Percentiles rank a stretch among this genome's conserved stretches.
phyloP scores from a whole-genome alignment of 2,329 filamentous ascomycete genomes.

The Beauveria scarabaeidicola region DNA sequence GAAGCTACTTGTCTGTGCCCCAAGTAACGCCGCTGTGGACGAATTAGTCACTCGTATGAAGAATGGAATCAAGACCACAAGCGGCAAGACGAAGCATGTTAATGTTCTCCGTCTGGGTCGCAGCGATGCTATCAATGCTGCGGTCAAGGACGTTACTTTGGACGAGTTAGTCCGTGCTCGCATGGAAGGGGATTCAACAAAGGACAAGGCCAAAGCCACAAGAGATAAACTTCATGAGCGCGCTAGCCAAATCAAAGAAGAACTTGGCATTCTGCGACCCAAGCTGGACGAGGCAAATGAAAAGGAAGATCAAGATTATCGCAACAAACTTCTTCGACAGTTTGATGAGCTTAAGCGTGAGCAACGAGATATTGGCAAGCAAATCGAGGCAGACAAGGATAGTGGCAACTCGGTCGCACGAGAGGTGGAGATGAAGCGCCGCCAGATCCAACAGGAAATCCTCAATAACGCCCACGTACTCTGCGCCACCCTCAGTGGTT shows the following conservation, averaged over 20 bases:
- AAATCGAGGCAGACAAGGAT: constrained; percentile 82
- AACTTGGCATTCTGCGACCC: constrained; percentile 62
- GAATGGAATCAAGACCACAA: constrained; percentile 68
- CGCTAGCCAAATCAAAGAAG: constrained; percentile 63
- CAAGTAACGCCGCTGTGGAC: constrained; percentile 95
- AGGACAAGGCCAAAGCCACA: constrained; percentile 46
- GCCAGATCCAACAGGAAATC: constrained; percentile 81
- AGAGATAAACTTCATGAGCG: constrained; percentile 55
- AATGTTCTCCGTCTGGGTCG: constrained; percentile 85
- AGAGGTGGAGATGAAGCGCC: constrained; percentile 77
- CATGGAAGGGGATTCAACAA: constrained; percentile 52
- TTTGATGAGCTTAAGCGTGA: constrained; percentile 71
- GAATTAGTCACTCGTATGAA: constrained; percentile 92
- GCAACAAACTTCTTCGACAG: constrained; percentile 59
- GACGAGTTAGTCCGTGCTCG: constrained; percentile 80
- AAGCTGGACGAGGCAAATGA: constrained; percentile 60
- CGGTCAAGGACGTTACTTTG: constrained; percentile 83
- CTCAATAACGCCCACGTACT: constrained; percentile 86
- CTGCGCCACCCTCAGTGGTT: constrained; percentile 90
- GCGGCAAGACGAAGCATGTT: constrained; percentile 64
- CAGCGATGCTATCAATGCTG: constrained; percentile 83
- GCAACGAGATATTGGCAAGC: constrained; percentile 63
- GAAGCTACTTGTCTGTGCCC: constrained; percentile 93
- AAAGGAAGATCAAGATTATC: constrained; percentile 37
- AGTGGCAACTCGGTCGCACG: constrained; percentile 73